These are phyloP conservation scores for Aureobasidium sp. DNA, from an alignment of 2,329 filamentous ascomycete genomes.

Conservation along the genomic window DNA sequence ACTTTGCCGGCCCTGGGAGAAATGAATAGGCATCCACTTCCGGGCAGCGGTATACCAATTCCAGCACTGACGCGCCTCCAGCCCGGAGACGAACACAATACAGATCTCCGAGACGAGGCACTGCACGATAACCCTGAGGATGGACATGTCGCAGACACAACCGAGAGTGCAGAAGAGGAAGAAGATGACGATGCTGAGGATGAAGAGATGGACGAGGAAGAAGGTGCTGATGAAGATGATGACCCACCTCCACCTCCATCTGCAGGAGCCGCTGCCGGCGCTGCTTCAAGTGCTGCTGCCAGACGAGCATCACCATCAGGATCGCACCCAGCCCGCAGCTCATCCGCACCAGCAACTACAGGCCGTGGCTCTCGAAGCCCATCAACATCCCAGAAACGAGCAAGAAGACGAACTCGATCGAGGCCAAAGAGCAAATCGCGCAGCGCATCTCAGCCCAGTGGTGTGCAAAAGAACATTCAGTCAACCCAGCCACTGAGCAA, in stretches of 20 bases:
- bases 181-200: not conserved
- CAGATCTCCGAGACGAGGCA: not conserved
- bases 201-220: not conserved
- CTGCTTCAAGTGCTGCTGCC: not conserved
- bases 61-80: not conserved
- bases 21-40: not conserved
- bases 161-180: not conserved
- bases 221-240: not conserved
- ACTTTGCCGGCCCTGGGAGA: not conserved
- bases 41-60: not conserved
- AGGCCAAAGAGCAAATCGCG: not conserved
- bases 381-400: not conserved
- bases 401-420: not conserved
- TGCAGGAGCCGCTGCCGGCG: not conserved
- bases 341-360: too few species aligned
- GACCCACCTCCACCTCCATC: not conserved
- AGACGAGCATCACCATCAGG: not conserved
- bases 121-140: not conserved
- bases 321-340: not conserved
- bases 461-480: not conserved
- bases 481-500: not conserved
- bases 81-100: not conserved
- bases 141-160: conserved; percentile 1
- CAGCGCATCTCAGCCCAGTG: not conserved
- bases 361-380: not conserved